A percentile compares a stretch with the other conserved stretches of the same genome.
phyloP scores from a whole-genome alignment of 352 stramenopile genomes.

The Phytophthora europaea region DNA sequence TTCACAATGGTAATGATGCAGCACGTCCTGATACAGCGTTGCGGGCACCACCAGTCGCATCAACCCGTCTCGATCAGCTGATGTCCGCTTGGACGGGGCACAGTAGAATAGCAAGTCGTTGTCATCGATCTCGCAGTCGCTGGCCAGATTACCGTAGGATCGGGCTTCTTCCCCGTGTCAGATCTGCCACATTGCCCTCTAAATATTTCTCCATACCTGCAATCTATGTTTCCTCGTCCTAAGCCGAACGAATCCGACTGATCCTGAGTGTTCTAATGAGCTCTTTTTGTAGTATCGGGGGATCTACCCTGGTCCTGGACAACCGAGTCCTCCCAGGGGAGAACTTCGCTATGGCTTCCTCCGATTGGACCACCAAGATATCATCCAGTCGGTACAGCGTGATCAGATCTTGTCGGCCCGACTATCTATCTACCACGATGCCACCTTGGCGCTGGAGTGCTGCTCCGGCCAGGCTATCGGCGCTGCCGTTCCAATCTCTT shows the following conservation, averaged over 20 bases:
- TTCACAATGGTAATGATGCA: constrained; percentile 21
- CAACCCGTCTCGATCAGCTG: neutral
- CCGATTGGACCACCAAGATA: neutral
- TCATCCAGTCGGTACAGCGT: constrained; percentile 5
- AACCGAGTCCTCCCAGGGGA: neutral
- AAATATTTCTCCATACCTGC: neutral
- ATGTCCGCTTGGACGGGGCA: neutral
- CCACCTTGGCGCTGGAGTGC: constrained; percentile 7
- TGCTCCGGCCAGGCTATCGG: constrained; percentile 1
- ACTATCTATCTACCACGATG: neutral
- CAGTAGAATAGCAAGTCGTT: constrained; percentile 9
- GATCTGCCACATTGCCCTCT: neutral
- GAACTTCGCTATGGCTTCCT: neutral
- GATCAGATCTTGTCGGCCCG: neutral
- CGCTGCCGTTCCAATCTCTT: constrained; percentile 9
- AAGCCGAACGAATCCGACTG: too few relatives aligned
- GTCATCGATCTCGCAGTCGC: neutral
- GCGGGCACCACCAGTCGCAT: constrained; percentile 1
- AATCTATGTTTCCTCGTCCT: constrained; percentile 14
- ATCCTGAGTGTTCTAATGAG: neutral
- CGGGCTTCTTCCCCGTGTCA: neutral
- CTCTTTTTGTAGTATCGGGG: neutral
- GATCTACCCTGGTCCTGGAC: neutral
- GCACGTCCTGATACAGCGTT: constrained; percentile 11
- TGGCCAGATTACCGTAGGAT: neutral